Evolutionary conservation across 345 rosid species (phyloP).

Genomic region (Salix exigua): DNA sequence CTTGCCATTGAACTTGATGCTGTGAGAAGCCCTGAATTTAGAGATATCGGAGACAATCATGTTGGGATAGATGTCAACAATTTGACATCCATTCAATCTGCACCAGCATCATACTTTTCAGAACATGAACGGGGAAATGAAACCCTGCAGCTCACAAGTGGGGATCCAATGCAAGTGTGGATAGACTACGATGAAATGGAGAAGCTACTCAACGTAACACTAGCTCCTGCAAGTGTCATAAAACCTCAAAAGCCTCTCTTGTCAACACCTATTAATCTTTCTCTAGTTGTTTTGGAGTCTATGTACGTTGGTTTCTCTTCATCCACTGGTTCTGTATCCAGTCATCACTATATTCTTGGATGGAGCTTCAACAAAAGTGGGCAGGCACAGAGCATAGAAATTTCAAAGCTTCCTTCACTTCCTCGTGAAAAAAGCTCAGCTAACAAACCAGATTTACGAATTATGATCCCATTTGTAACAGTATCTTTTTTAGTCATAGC

Average conservation of each 20-base stretch:
- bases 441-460: not conserved
- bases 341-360: conserved; percentile 17
- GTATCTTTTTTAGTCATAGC: not conserved
- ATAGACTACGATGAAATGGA: conserved; percentile 14
- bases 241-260: conserved; percentile 15
- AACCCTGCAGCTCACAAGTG: conserved; percentile 12
- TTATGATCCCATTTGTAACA: not conserved
- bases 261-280: conserved; percentile 3
- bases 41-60: conserved; percentile 13
- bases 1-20: conserved; percentile 18
- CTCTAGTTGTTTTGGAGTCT: not conserved
- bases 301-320: conserved; percentile 24
- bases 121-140: not conserved
- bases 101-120: not conserved
- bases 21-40: not conserved
- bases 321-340: conserved; percentile 16
- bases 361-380: conserved; percentile 21
- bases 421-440: not conserved
- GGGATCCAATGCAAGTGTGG: conserved; percentile 19
- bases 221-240: conserved; percentile 1
- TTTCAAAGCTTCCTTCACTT: conserved; percentile 15
- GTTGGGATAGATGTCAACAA: conserved; percentile 17
- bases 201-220: conserved; percentile 14
- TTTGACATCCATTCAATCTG: conserved; percentile 9
- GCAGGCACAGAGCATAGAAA: conserved; percentile 9